Evolutionary conservation across 1,284 basidiomycete species (phyloP).

Genomic region (Apiotrichum laibachii): DNA sequence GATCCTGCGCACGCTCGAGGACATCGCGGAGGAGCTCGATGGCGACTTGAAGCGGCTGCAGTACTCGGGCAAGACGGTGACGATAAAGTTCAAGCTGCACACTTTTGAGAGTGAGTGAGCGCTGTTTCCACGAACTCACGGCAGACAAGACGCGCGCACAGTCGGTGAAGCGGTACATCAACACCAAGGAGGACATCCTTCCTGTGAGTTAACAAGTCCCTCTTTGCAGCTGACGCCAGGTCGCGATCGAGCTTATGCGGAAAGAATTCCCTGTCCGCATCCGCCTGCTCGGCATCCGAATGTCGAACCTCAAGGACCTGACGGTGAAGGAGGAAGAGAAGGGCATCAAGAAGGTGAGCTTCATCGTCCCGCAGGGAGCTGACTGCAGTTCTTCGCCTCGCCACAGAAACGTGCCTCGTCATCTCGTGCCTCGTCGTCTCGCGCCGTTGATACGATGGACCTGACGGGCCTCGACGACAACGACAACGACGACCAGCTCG

Average conservation of each 20-base stretch:
- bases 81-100: constrained; percentile 52
- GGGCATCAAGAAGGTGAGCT: constrained; percentile 39
- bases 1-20: constrained; percentile 71
- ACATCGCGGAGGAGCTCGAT: constrained; percentile 74
- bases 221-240: constrained; percentile 51
- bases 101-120: constrained; percentile 44
- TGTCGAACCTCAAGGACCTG: constrained; percentile 81
- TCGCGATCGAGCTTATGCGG: constrained; percentile 75
- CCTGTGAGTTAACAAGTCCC: constrained; percentile 55
- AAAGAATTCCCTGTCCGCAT: constrained; percentile 73
- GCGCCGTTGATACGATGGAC: constrained; percentile 10
- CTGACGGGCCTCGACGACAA: constrained; percentile 19
- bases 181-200: constrained; percentile 73
- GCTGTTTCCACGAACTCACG: constrained; percentile 9
- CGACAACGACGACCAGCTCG: constrained; percentile 17
- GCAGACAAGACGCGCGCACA: constrained; percentile 76
- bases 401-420: not conserved
- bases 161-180: constrained; percentile 69
- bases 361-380: not conserved
- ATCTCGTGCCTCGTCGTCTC: not conserved
- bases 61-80: constrained; percentile 52
- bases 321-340: constrained; percentile 37
- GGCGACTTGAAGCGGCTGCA: constrained; percentile 63
- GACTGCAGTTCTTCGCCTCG: constrained; percentile 31
- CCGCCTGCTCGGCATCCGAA: constrained; percentile 73